Evolutionary conservation across 352 stramenopile species (phyloP), one percentile per base, ranked within the genome.

Genomic region (Phytophthora fragariaefolia): DNA sequence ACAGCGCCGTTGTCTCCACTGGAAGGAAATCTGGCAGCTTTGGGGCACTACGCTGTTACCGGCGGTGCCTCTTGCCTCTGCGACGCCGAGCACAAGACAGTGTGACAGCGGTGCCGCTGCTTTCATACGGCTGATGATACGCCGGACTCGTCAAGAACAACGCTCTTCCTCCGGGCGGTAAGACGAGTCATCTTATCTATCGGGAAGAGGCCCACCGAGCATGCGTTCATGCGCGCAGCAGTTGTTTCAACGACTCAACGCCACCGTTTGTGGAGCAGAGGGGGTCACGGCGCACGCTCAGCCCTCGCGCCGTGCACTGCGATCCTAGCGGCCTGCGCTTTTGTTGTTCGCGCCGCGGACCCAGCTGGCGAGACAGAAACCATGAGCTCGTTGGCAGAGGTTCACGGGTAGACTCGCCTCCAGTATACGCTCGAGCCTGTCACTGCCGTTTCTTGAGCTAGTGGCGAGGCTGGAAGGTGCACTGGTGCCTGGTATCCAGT

Each of bases 401-500:
- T 23, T 43, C 30, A 28, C 38, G n/a, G n/a, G 36, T 26, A 6
- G 26, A 58, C 50, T 71, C 46, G 45, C 6, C 23, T 20, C 26
- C n/a, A 61, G 65, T 69, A 69, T 69, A 22, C 24, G 15, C 12
- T 18, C 38, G 22, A 36, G 5, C 23, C 55, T 69, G 61, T 59
- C 55, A 66, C 56, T 57, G 45, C 34, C 58, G 52, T 63, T 73
- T 69, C 65, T 61, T 18, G 65, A 68, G 45, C 50, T 64, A 15
- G 52, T 57, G 54, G 65, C 15, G 43, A 59, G 32, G 12, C 24
- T 64, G 40, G 57, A 64, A 55, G 36, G 56, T 51, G 30, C 22
- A 47, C 20, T 43, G 32, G 42, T 53, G 48, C 49, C 18, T 66
- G 58, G 46, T 68, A 73, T 73, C 66, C 66, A 73, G 66, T 69